Percentiles rank a stretch among this genome's conserved stretches.
Conservation (phyloP, 768 basidiomycete genomes). For the Rhodosporidiobolus sp. region DNA sequence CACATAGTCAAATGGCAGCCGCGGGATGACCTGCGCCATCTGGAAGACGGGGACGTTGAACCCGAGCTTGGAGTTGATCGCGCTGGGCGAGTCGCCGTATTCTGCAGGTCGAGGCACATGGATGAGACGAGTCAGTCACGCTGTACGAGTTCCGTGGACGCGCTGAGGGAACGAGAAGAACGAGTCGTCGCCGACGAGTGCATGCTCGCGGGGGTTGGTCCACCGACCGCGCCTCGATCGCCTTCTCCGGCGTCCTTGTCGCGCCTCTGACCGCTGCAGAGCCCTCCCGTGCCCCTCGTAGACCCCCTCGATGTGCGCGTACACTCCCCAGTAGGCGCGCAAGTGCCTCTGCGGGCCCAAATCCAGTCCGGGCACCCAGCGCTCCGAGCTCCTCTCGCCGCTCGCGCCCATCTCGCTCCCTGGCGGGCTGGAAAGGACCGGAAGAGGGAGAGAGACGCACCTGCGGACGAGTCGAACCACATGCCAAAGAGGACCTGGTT, state of each 20-base stretch:
- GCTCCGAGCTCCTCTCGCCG: not conserved
- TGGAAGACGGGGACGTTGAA: slow-evolving; percentile 43
- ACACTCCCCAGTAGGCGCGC: too few species aligned
- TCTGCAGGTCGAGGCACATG: not conserved
- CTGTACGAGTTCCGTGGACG: not conserved
- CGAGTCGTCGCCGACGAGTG: too few species aligned
- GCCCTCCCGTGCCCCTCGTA: too few species aligned
- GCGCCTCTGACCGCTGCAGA: too few species aligned
- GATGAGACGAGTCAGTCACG: not conserved
- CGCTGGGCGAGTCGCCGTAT: slow-evolving; percentile 36
- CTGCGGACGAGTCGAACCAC: slow-evolving; percentile 41
- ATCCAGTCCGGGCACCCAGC: too few species aligned
- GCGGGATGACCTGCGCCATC: slow-evolving; percentile 43
- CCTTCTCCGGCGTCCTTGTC: too few species aligned
- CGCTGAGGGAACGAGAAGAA: not conserved
- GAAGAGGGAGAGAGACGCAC: slow-evolving; percentile 18
- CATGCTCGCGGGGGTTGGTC: not conserved
- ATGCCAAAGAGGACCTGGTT: slow-evolving; percentile 42
- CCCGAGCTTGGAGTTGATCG: slow-evolving; percentile 42
- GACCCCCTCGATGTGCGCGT: too few species aligned
- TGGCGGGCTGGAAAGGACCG: not conserved
- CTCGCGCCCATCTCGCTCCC: not conserved
- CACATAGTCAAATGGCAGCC: slow-evolving; percentile 42
- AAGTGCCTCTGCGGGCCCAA: too few species aligned
- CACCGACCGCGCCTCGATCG: not conserved